These are phyloP conservation scores for Solanum gracilifrons DNA, from an alignment of 257 asterid genomes.

Conservation along the genomic window DNA sequence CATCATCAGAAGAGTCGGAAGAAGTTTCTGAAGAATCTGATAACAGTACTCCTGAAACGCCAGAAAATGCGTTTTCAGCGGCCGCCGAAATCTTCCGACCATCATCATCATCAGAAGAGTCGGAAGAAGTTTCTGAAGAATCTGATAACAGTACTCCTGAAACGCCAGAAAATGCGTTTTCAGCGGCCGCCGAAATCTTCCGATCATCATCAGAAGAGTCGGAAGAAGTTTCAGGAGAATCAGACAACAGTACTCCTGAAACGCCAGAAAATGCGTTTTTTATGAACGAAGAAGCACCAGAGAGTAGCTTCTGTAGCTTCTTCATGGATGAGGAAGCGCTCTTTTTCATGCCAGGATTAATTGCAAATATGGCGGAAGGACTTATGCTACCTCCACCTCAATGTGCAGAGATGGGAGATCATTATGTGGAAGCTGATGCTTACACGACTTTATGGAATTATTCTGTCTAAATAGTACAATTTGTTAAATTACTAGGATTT, in stretches of 20 bases:
- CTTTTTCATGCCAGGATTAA: slow-evolving; percentile 22
- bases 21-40: no score
- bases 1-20: no score
- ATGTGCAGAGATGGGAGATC: background rate
- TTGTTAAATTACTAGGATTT: background rate
- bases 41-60: no score
- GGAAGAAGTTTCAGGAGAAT: background rate
- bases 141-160: no score
- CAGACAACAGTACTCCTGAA: background rate
- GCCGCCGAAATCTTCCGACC: no score
- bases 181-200: slow-evolving; percentile 52
- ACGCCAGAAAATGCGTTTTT: background rate
- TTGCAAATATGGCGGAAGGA: slow-evolving; percentile 41
- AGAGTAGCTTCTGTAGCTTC: no score
- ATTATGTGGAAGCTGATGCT: slow-evolving; percentile 11
- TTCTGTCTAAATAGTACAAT: slow-evolving; percentile 4
- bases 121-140: no score
- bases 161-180: no score
- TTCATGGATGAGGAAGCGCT: background rate
- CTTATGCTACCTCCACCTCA: slow-evolving; percentile 48
- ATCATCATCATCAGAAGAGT: no score
- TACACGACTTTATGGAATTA: slow-evolving; percentile 48
- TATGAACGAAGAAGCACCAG: background rate
- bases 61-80: no score
- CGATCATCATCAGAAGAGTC: background rate